Percentiles rank a stretch among this genome's conserved stretches.
phyloP scores from a whole-genome alignment of 306 rosid genomes.

The Corylus americana region DNA sequence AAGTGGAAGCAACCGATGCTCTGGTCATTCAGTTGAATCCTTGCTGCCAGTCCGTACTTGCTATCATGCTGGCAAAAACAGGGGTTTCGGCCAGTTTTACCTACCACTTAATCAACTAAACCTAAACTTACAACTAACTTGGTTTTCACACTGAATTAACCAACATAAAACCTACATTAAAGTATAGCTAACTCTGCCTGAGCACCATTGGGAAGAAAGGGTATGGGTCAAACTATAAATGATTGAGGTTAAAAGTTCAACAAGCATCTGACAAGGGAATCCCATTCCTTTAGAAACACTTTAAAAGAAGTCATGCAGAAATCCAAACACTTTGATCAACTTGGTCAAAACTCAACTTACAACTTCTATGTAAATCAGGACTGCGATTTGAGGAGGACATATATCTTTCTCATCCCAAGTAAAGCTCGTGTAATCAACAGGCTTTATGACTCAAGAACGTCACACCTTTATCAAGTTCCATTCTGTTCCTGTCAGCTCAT shows the following conservation, averaged over 20 bases:
- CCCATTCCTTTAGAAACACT: background rate
- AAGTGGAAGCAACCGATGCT: too few relatives aligned
- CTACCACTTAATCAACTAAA: too few relatives aligned
- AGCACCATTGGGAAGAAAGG: background rate
- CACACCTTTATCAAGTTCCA: conserved; percentile 5
- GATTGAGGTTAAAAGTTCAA: background rate
- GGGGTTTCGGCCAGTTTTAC: too few relatives aligned
- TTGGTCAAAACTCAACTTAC: background rate
- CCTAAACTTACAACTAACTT: too few relatives aligned
- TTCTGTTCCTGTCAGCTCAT: conserved; percentile 11
- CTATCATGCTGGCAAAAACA: too few relatives aligned
- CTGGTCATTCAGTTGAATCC: too few relatives aligned
- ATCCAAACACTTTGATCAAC: background rate
- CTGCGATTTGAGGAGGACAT: background rate
- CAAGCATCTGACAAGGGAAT: background rate
- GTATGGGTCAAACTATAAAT: background rate
- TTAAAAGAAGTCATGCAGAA: background rate
- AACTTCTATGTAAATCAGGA: background rate
- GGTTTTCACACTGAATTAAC: too few relatives aligned
- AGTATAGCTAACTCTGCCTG: background rate
- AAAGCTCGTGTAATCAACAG: background rate
- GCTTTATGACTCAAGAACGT: conserved; percentile 4
- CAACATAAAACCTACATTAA: background rate
- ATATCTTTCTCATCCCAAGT: background rate
- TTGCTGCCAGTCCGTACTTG: too few relatives aligned